Evolutionary conservation across 2,329 filamentous ascomycete species (phyloP).

Genomic region (Diaporthe velutina): DNA sequence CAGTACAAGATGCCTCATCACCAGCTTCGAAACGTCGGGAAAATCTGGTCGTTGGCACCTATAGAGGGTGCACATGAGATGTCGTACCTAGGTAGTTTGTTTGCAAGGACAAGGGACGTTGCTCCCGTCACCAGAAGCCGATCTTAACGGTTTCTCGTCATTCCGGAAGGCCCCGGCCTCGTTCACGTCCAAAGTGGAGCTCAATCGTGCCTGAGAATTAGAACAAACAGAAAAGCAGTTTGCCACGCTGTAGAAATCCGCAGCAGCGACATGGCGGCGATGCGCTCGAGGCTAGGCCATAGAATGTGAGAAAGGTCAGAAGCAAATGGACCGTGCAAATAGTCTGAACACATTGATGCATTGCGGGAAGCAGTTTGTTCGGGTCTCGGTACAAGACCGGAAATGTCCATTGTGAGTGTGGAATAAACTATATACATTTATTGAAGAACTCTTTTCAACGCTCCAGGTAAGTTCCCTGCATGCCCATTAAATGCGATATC

Average conservation of each 20-base stretch:
- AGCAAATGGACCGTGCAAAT: not conserved
- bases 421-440: slow-evolving; percentile 11
- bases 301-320: accelerated
- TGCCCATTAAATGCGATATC: slow-evolving; percentile 9
- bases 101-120: not conserved
- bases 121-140: not conserved
- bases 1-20: not conserved
- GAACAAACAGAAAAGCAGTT: not conserved
- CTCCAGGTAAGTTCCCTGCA: slow-evolving; percentile 9
- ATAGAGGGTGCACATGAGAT: not conserved
- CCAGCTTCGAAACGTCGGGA: not conserved
- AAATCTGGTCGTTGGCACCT: too few relatives aligned
- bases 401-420: not conserved
- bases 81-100: not conserved
- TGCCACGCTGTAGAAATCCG: too few relatives aligned
- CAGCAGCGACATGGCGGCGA: too few relatives aligned
- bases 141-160: too few relatives aligned
- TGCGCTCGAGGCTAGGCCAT: not conserved
- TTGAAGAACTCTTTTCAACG: slow-evolving; percentile 7
- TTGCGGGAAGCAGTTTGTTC: not conserved
- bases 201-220: not conserved
- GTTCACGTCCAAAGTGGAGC: not conserved
- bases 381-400: slow-evolving; percentile 9
- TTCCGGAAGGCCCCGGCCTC: not conserved
- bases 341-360: too few relatives aligned